Conservation (phyloP, 495 filamentous ascomycete species). For the Daldinia loculata region DNA sequence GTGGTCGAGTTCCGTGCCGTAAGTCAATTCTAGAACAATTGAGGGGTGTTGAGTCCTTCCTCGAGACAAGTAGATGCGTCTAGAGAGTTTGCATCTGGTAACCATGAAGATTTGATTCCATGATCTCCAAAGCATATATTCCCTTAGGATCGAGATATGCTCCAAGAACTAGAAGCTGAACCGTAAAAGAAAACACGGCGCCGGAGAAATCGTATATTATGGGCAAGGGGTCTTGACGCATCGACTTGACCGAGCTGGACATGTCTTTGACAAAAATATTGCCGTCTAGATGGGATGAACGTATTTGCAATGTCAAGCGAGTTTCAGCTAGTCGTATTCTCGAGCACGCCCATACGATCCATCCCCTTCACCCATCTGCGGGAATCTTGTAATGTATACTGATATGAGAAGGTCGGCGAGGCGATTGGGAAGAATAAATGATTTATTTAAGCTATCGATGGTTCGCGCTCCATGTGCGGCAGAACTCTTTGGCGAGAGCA, state of each 20-base stretch:
- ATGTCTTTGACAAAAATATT: background rate
- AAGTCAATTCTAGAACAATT: background rate
- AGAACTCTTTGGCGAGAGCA: background rate
- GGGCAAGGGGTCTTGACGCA: background rate
- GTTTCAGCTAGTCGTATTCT: background rate
- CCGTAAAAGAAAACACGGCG: background rate
- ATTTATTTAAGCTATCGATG: conserved; percentile 2
- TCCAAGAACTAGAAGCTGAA: background rate
- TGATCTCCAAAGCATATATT: background rate
- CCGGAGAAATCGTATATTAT: background rate
- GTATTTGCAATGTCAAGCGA: background rate
- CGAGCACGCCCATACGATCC: background rate
- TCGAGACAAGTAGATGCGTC: background rate
- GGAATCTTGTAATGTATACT: background rate
- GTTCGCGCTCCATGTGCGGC: background rate
- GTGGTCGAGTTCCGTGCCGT: background rate
- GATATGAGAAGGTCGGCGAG: background rate
- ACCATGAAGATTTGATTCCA: background rate
- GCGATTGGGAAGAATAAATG: background rate
- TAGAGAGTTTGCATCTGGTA: background rate
- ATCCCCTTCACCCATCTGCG: background rate
- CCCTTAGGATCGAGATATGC: background rate
- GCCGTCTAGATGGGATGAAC: background rate
- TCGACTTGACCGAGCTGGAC: background rate
- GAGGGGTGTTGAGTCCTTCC: background rate